phyloP scores from a whole-genome alignment of 352 stramenopile species.

The Pythium angustatum region DNA sequence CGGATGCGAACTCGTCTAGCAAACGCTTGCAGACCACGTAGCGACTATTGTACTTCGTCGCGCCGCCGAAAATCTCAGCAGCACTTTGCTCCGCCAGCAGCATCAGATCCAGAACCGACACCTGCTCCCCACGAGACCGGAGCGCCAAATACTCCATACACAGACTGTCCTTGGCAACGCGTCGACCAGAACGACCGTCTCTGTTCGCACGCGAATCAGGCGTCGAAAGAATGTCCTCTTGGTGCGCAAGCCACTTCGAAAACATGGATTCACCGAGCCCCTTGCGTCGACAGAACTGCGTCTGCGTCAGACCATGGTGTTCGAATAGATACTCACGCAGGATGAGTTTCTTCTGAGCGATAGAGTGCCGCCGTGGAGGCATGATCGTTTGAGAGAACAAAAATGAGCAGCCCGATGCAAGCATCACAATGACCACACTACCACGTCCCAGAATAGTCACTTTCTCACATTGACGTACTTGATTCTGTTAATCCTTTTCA shows the following conservation, averaged over 20 bases:
- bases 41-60: conserved; percentile 1
- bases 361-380: not conserved
- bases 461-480: no score
- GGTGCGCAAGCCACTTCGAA: not conserved
- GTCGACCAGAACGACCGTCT: not conserved
- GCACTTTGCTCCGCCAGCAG: not conserved
- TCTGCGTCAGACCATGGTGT: not conserved
- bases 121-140: not conserved
- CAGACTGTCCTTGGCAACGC: not conserved
- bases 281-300: not conserved
- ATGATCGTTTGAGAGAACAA: no score
- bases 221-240: not conserved
- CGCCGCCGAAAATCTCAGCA: not conserved
- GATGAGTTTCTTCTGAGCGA: not conserved
- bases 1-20: not conserved
- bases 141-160: no score
- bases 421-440: no score
- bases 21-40: not conserved
- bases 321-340: not conserved
- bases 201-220: not conserved
- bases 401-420: no score
- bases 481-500: no score
- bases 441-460: no score
- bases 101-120: not conserved
- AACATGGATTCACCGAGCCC: not conserved